Evolutionary conservation across 1,284 basidiomycete genomes (phyloP), one percentile per base, ranked within the genome.

Genomic region (Rhodotorula sp.): DNA sequence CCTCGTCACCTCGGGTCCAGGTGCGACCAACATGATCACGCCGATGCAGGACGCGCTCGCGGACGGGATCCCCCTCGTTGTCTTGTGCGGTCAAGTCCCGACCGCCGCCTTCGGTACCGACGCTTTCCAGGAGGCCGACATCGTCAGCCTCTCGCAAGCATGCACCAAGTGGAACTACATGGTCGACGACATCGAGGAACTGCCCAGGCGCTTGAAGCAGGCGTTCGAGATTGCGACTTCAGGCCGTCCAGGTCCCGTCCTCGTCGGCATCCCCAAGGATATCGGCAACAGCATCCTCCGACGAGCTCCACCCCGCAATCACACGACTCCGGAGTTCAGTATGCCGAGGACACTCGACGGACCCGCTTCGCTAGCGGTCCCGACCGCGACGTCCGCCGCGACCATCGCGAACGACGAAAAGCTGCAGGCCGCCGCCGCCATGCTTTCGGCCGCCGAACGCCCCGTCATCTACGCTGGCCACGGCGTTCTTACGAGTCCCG

Each of bases 151-250:
- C 81, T 97, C 93, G 64, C 86, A 95, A 74, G 89, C 89, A 76
- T 99, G 95, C 84, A 98, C 97, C 38, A 99, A 99, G 82, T 99
- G 95, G 95, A 99, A 99, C 81, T 95, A 98, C 76, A 97, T 98
- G 94, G 92, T 99, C 72, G 98, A 98, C 83, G 94, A 97, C 80
- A 93, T 99, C 73, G 83, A 91, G 34, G 95, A 98, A 82, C 86
- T 98, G 5, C 97, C 95, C 15, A 85, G 95, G 62, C 86, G 97
- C 74, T 97, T 99, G 82, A 98, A 98, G 81, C 95, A 99, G 83
- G 97, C 95, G 0, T 99, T 99, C 88, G 97, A 98, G 83, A 98
- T 99, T 76, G 95, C 97, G 49, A 97, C 92, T 3, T 93, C 93
- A 15, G 97, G 95, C 3, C 89, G 97, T 52, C 95, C 95, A 1